Evolutionary conservation across 805 yeast species (phyloP), one percentile per base, ranked within the genome.

Genomic region (Ogataea haglerorum): DNA sequence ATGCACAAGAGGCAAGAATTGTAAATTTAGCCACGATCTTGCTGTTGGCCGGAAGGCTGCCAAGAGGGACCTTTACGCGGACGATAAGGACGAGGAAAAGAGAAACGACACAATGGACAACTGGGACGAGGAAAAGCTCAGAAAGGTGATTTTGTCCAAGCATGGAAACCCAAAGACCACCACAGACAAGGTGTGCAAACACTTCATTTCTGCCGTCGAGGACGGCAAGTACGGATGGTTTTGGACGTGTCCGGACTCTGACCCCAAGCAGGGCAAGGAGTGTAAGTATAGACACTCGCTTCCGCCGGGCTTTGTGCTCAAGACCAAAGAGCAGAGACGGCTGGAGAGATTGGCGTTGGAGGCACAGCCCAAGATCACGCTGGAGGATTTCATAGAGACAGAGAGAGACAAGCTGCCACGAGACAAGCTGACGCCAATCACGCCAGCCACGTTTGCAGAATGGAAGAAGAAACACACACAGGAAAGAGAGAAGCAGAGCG

Each of bases 211-310:
- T 45, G 98, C 99, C 0, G 97, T 93, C 43, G 99, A 93, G 61
- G 88, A 89, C 58, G 93, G 91, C 43, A 91, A 91, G 61, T 93
- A 93, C 61, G 99, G 99, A 58, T 93, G 99, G 99, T 90, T 93
- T 67, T 93, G 99, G 99, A 73, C 76, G 15, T 93, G 99, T 70
- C 99, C 99, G 19, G 87, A 87, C 53, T 90, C 91, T 29, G 97
- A 96, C 51, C 79, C 84, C 46, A 60, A 60, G 38, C 43, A 30
- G 27, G 53, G 52, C 21, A 49, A 43, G 18, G 83, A 78, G 46
- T 93, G 99, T 77, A 91, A 83, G 71, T 93, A 93, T 70, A 82
- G 78, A 65, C 99, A 93, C 65, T 85, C 97, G 7, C 73, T 93
- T 58, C 99, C 99, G 29, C 90, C 95, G 34, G 99, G 99, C 1